Evolutionary conservation across 441 rosid genomes (phyloP), one percentile per base, ranked within the genome.

Genomic region (Gossypium trilobum): DNA sequence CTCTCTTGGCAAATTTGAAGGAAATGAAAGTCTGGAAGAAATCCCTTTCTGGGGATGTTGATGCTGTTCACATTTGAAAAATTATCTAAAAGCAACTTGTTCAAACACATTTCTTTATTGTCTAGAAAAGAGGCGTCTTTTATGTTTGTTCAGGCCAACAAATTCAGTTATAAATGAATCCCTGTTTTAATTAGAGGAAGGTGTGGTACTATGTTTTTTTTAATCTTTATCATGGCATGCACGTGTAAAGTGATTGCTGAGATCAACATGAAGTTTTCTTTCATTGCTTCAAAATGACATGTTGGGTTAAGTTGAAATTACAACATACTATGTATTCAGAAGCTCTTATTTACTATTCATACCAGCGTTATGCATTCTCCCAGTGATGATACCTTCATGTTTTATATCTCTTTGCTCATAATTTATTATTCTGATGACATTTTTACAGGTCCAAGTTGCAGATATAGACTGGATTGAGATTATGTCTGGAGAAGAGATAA

Each of bases 381-480:
- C 7, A 16, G 16, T 58, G 44, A 6, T 68, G 73, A 51, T 46
- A 20, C 72, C 75, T 66, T 42, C 60, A 23, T 31, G 56, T 71
- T 71, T 58, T 66, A 56, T 79, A 51, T 58, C 74, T 54, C 25
- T 29, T n/a, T 60, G 2, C 29, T 50, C 50, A n/a, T 69, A 42
- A 61, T 71, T 64, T 76, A 73, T 78, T 61, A 72, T 62, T 59
- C 65, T 66, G 68, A 13, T 33, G 23, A 73, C 27, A 58, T 66
- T 74, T 75, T 71, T 73, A 81, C 92, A 95, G 99, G 92, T 88
- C 77, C 91, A 84, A 82, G 97, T 95, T 73, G 94, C 93, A 59
- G 97, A 92, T 79, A 75, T 95, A 48, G 97, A 91, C 81, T 95
- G 99, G 99, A 87, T 95, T 79, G 92, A 88, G 83, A 89, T 91